phyloP scores from a whole-genome alignment of 768 basidiomycete genomes.

The Phanerochaete sordida region DNA sequence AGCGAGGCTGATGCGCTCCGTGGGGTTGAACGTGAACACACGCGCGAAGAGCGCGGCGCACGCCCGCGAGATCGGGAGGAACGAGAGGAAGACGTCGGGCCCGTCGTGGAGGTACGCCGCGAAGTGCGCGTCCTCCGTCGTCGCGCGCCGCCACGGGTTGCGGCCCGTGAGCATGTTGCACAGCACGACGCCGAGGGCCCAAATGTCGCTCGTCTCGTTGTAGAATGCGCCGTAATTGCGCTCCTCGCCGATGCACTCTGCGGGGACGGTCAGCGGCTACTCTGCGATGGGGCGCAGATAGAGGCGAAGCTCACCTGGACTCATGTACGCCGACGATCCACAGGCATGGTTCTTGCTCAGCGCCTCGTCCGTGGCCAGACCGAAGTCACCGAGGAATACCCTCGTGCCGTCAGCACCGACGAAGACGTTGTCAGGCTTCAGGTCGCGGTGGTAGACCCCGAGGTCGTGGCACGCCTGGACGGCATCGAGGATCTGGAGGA shows the following conservation, averaged over 20 bases:
- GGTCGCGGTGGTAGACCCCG: constrained; percentile 53
- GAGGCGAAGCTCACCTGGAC: constrained; percentile 19
- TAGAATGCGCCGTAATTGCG: constrained; percentile 20
- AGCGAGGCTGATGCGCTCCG: constrained; percentile 55
- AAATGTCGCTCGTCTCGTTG: constrained; percentile 33
- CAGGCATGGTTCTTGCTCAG: constrained; percentile 18
- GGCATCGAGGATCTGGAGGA: constrained; percentile 53
- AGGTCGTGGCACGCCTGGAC: constrained; percentile 47
- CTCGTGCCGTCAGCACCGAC: constrained; percentile 34
- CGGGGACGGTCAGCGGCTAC: background rate
- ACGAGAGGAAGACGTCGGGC: constrained; percentile 39
- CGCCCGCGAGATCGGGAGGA: constrained; percentile 47
- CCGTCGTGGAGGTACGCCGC: constrained; percentile 36
- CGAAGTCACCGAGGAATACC: constrained; percentile 46
- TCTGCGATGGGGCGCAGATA: background rate
- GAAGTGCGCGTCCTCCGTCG: constrained; percentile 46
- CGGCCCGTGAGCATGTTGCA: constrained; percentile 50
- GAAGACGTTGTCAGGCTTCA: constrained; percentile 54
- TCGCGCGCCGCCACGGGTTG: constrained; percentile 50
- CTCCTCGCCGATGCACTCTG: constrained; percentile 22
- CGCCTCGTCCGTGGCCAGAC: constrained; percentile 20
- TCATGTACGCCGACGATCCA: constrained; percentile 22
- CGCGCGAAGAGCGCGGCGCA: constrained; percentile 43
- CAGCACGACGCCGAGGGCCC: constrained; percentile 45
- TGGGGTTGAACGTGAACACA: constrained; percentile 66